Percentiles rank a stretch among this genome's conserved stretches.
These are phyloP conservation scores for Aspergillus sp. DNA, from an alignment of 2,329 filamentous ascomycete genomes.

Conservation along the genomic window DNA sequence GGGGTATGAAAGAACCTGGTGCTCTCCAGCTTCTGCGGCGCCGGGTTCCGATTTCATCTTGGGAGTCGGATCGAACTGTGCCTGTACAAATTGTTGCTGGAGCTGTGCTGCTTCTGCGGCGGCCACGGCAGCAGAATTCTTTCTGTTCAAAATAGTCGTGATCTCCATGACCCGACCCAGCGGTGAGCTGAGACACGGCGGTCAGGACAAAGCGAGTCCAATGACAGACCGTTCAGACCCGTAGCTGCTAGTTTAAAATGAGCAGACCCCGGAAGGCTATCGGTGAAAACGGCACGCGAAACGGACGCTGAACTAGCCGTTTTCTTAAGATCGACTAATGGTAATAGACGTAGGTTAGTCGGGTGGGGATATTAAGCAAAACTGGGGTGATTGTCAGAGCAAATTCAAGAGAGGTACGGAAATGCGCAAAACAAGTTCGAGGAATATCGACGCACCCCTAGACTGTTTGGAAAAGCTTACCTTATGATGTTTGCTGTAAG, in stretches of 20 bases:
- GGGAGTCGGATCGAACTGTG: slow-evolving; percentile 35
- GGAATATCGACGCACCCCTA: not conserved
- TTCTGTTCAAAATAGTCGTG: slow-evolving; percentile 48
- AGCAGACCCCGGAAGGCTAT: not conserved
- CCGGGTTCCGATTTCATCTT: slow-evolving; percentile 58
- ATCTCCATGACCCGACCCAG: slow-evolving; percentile 46
- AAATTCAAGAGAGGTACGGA: not conserved
- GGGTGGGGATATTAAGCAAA: not conserved
- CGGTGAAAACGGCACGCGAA: not conserved
- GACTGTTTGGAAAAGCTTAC: not conserved
- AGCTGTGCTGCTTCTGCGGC: slow-evolving; percentile 38
- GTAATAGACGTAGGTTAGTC: not conserved
- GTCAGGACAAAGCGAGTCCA: slow-evolving; percentile 24
- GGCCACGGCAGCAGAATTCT: slow-evolving; percentile 41
- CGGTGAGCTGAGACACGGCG: slow-evolving; percentile 23
- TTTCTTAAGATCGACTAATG: not conserved
- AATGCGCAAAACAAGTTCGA: not conserved
- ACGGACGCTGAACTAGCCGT: not conserved
- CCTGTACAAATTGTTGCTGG: slow-evolving; percentile 40
- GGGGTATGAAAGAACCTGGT: slow-evolving; percentile 54
- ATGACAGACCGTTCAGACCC: not conserved
- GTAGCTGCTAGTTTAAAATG: not conserved
- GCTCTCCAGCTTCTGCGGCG: slow-evolving; percentile 52
- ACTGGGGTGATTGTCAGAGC: not conserved
- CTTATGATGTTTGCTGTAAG: not conserved